Evolutionary conservation across 768 basidiomycete species (phyloP).

Genomic region (Sarcodon sp.): DNA sequence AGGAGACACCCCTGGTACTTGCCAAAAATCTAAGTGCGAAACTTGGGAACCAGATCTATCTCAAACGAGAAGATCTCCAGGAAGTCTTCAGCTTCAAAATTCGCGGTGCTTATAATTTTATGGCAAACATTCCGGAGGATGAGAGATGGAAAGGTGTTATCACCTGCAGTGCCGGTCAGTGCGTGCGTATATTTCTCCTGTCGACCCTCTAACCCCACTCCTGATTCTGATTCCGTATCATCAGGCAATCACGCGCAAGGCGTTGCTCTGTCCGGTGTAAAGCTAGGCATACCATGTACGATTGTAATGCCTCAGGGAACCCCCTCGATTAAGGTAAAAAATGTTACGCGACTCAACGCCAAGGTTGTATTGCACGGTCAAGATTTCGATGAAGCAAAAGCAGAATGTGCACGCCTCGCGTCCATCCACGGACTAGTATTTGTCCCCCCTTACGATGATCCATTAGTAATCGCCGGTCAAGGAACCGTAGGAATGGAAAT

Average conservation of each 20-base stretch:
- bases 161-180: slow-evolving; percentile 96
- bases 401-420: slow-evolving; percentile 83
- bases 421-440: slow-evolving; percentile 65
- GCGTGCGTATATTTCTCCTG: slow-evolving; percentile 23
- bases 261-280: slow-evolving; percentile 87
- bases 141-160: slow-evolving; percentile 97
- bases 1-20: slow-evolving; percentile 81
- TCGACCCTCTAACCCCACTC: not conserved
- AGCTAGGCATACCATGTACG: slow-evolving; percentile 87
- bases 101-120: slow-evolving; percentile 96
- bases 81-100: slow-evolving; percentile 99
- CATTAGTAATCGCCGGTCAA: slow-evolving; percentile 93
- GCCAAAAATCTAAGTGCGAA: slow-evolving; percentile 80
- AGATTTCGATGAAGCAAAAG: slow-evolving; percentile 95
- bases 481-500: slow-evolving; percentile 94
- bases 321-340: slow-evolving; percentile 91
- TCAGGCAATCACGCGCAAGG: slow-evolving; percentile 98
- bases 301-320: slow-evolving; percentile 97
- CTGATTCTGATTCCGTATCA: not conserved
- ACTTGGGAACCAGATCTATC: slow-evolving; percentile 87
- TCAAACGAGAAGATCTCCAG: slow-evolving; percentile 95
- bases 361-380: slow-evolving; percentile 85
- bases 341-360: slow-evolving; percentile 89
- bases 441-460: slow-evolving; percentile 96
- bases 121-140: slow-evolving; percentile 78